Base-by-base conservation (phyloP, 176 grass and related monocot genomes). In the Musa beccarii region DNA sequence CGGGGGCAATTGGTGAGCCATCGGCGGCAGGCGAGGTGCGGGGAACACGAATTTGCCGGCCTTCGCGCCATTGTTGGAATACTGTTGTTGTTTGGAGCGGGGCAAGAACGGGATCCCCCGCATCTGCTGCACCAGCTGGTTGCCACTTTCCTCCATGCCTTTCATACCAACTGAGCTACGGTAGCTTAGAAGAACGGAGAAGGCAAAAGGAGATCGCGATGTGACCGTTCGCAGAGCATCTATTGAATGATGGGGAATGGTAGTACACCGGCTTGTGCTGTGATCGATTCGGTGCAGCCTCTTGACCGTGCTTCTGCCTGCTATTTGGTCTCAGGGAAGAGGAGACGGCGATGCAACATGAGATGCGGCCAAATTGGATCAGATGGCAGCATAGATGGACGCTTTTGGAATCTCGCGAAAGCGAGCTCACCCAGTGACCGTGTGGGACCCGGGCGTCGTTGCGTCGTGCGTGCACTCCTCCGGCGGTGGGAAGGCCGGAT, bases 1-100 rank as follows among this genome's bases (percentile, higher is more conserved):
- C 9, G 89, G 87, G 70, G 88, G 85, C 51, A 84, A 84, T 29
- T 82, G 89, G 6, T 50, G 68, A 14, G 10, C 6, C 68, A 11
- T 2, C 6, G 68, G 49, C 17, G 49, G 34, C 34, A 43, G 49
- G 68, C 17, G 68, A 51, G 49, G 68, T 10, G 4, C 17, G 49
- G 9, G 68, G 68, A 49, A 71, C n/a, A 7, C 10, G 49, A 43
- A 49, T 7, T 71, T 71, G 43, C 68, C 49, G 9, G 4, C 63
- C 5, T 62, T 3, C 5, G 28, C 5, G 2, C 26, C 16, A 9
- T 7, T 43, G 34, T 4, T 43, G 4, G 34, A 43, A 43, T 6
- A 43, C 34, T 6, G 68, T 29, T 10, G 15, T 2, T 20, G 68
- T 17, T 50, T 16, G 8, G 68, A 52, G 50, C 51, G 2, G 19